phyloP scores from a whole-genome alignment of 768 basidiomycete species.

The Leccinum obscurum region DNA sequence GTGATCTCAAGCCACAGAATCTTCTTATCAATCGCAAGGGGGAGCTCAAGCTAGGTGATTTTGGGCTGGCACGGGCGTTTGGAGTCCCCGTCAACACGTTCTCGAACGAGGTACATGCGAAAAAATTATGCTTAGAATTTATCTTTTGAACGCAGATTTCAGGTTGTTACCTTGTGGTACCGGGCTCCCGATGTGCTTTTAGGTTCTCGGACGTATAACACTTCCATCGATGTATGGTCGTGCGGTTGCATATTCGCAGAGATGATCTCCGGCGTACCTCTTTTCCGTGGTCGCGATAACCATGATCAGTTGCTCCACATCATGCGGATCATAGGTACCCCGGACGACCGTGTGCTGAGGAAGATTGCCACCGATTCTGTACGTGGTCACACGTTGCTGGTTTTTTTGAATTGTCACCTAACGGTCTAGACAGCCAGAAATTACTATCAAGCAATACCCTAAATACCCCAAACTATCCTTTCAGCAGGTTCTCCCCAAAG shows the following conservation, averaged over 20 bases:
- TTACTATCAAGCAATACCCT: conserved; percentile 80
- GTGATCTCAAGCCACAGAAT: conserved; percentile 98
- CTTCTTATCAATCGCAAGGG: conserved; percentile 96
- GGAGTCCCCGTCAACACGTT: conserved; percentile 99
- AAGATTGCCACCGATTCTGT: conserved; percentile 92
- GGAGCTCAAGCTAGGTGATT: conserved; percentile 96
- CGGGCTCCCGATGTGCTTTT: conserved; percentile 97
- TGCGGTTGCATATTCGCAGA: conserved; percentile 99
- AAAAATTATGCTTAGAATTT: background rate
- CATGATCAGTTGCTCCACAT: conserved; percentile 98
- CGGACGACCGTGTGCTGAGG: conserved; percentile 80
- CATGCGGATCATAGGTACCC: conserved; percentile 96
- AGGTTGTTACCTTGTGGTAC: conserved; percentile 99
- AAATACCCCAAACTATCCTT: conserved; percentile 84
- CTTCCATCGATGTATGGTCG: conserved; percentile 98
- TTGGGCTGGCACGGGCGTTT: conserved; percentile 95
- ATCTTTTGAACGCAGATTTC: conserved; percentile 6
- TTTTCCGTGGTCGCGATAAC: conserved; percentile 96
- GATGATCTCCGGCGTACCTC: conserved; percentile 96
- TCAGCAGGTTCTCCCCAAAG: conserved; percentile 80
- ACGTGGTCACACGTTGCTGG: conserved; percentile 26
- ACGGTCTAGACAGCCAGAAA: conserved; percentile 64
- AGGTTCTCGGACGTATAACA: conserved; percentile 96
- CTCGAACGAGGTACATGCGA: conserved; percentile 77
- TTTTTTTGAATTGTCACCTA: conserved; percentile 4